Evolutionary conservation across 2,329 filamentous ascomycete genomes (phyloP), one percentile per base, ranked within the genome.

Genomic region (Cercospora sojina): DNA sequence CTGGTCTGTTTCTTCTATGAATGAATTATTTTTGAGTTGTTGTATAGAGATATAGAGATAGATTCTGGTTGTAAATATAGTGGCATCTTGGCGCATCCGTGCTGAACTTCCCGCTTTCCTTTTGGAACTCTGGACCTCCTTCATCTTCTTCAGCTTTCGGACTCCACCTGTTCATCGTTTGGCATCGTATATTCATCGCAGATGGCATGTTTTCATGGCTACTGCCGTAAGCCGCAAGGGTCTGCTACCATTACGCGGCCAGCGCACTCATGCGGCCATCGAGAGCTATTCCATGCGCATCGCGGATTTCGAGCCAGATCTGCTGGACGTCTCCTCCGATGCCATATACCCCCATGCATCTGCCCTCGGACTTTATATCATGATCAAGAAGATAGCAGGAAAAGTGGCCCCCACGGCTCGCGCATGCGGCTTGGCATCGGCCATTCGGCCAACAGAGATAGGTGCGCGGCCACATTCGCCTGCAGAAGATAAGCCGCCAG

Each of bases 361-460:
- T 27, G 25, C 25, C 25, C 3, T 27, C 25, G 25, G 25, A 5
- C 5, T 27, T 5, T 27, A 43, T 16, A 18, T 43, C 38, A 18
- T 27, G 23, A 7, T 13, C 47, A 53, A 3, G 47, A 6, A 7
- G 2, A 16, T 3, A 32, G 27, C 53, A 35, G 53, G 31, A 57
- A 35, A 57, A 56, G 49, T 16, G 27, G 12, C 13, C 53, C 9
- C 23, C 53, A 51, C 53, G 53, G 27, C 53, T 57, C 53, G 35
- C 31, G 29, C 53, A 35, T 57, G 53, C 53, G 53, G 29, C 53
- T 57, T 35, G 53, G 53, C 53, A 57, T 32, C 31, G 53, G 31
- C 31, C 27, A 31, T 35, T 32, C 31, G 53, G 31, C 31, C 27
- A 31, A 57, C 27, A 57, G 31, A 57, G 53, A 57, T 57, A 57